Percentiles rank a stretch among this genome's conserved stretches.
These are phyloP conservation scores for Teratosphaeria destructans DNA, from an alignment of 2,329 filamentous ascomycete genomes.

Conservation along the genomic window DNA sequence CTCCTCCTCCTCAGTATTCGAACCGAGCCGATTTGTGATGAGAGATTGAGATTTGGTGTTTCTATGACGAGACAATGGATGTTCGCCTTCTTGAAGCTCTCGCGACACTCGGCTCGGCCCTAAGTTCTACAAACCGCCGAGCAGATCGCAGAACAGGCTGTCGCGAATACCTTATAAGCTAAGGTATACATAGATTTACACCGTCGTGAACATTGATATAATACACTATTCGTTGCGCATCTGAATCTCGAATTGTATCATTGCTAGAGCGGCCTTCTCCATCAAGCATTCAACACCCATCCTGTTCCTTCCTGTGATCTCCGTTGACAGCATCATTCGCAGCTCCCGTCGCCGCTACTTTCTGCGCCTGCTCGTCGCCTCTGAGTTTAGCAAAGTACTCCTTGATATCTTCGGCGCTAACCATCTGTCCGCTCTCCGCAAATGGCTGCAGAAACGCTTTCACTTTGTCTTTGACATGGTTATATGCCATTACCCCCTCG, in stretches of 20 bases:
- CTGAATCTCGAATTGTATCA: neutral
- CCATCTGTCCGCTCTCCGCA: slow-evolving; percentile 77
- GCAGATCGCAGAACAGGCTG: neutral
- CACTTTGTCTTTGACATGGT: slow-evolving; percentile 90
- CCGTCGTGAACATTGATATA: neutral
- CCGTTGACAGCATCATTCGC: slow-evolving; percentile 1
- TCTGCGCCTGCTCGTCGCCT: slow-evolving; percentile 58
- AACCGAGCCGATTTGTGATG: neutral
- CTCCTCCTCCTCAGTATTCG: neutral
- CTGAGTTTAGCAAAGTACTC: slow-evolving; percentile 88
- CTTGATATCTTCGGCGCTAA: slow-evolving; percentile 93
- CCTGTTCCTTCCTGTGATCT: slow-evolving; percentile 25
- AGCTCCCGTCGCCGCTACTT: slow-evolving; percentile 22
- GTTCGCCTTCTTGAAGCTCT: neutral
- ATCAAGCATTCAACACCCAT: slow-evolving; percentile 23
- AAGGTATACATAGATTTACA: neutral
- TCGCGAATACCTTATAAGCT: neutral
- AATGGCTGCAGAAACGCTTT: slow-evolving; percentile 91
- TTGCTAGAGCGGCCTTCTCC: neutral
- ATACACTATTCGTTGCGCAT: neutral
- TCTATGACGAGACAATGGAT: neutral
- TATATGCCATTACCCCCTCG: slow-evolving; percentile 94
- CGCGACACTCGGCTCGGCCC: neutral
- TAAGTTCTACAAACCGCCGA: neutral
- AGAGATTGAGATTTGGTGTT: neutral